A percentile compares a stretch with the other conserved stretches of the same genome.
phyloP scores from a whole-genome alignment of 306 rosid genomes.

The Vigna radiata region DNA sequence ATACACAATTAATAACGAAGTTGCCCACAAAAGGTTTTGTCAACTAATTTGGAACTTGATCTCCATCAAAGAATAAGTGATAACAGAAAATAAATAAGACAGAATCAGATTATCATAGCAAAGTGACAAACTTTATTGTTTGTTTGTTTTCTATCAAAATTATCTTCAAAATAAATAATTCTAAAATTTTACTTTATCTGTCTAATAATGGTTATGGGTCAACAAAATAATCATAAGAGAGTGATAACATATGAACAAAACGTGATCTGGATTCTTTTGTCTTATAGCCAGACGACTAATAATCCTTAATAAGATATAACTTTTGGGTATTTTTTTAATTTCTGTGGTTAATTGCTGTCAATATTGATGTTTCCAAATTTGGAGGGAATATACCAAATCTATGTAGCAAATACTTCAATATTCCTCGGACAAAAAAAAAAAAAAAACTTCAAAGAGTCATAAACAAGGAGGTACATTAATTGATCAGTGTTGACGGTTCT shows the following conservation, averaged over 20 bases:
- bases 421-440: not conserved
- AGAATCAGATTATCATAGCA: not conserved
- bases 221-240: not conserved
- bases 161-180: constrained; percentile 9
- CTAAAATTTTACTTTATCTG: not conserved
- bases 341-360: constrained; percentile 17
- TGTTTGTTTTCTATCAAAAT: constrained; percentile 33
- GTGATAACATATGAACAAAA: constrained; percentile 36
- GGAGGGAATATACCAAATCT: constrained; percentile 43
- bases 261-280: constrained; percentile 36
- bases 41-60: constrained; percentile 13
- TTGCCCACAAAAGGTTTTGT: not conserved
- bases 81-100: not conserved
- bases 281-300: constrained; percentile 14
- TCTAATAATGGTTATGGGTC: not conserved
- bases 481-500: not conserved
- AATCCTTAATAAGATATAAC: constrained; percentile 6
- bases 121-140: constrained; percentile 33
- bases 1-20: not conserved
- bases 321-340: not conserved
- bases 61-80: not conserved
- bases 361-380: constrained; percentile 39
- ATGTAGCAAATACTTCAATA: constrained; percentile 12
- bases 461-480: not conserved
- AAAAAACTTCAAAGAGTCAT: not conserved